phyloP scores from a whole-genome alignment of 768 basidiomycete species.

The Favolaschia claudopus region DNA sequence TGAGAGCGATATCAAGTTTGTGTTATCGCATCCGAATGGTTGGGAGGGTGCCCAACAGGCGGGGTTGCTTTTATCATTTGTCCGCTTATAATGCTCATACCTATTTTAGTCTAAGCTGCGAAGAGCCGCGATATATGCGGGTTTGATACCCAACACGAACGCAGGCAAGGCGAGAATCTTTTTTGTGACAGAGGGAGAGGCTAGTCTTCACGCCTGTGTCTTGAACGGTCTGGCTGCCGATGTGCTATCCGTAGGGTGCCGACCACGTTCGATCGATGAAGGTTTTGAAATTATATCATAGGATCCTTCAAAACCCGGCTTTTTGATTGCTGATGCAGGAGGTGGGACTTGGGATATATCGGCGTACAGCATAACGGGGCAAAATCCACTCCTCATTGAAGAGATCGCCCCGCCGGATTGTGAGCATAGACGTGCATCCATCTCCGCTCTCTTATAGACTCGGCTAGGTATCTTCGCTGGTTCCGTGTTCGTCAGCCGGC shows the following conservation, averaged over 20 bases:
- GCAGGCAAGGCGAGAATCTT: slow-evolving; percentile 76
- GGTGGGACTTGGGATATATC: slow-evolving; percentile 86
- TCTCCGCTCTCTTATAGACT: slow-evolving; percentile 1
- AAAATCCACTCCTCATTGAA: slow-evolving; percentile 77
- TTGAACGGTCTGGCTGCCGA: slow-evolving; percentile 80
- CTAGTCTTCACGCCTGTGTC: slow-evolving; percentile 83
- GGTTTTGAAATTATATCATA: slow-evolving; percentile 31
- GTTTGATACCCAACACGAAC: slow-evolving; percentile 78
- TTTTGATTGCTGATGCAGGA: slow-evolving; percentile 82
- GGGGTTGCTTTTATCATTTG: neutral
- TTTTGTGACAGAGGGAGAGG: slow-evolving; percentile 87
- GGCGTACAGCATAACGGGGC: slow-evolving; percentile 77
- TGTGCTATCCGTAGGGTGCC: slow-evolving; percentile 67
- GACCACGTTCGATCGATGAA: neutral
- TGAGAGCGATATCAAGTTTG: slow-evolving; percentile 74
- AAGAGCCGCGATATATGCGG: slow-evolving; percentile 72
- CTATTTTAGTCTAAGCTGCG: slow-evolving; percentile 83
- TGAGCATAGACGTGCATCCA: slow-evolving; percentile 39
- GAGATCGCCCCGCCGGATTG: slow-evolving; percentile 87
- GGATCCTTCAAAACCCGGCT: slow-evolving; percentile 80
- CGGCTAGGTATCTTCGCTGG: slow-evolving; percentile 76
- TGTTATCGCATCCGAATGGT: slow-evolving; percentile 82
- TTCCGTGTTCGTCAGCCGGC: slow-evolving; percentile 81
- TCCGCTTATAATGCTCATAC: slow-evolving; percentile 37
- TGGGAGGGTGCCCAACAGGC: slow-evolving; percentile 62